Evolutionary conservation across 306 rosid species (phyloP).

Genomic region (Cyamopsis tetragonoloba): DNA sequence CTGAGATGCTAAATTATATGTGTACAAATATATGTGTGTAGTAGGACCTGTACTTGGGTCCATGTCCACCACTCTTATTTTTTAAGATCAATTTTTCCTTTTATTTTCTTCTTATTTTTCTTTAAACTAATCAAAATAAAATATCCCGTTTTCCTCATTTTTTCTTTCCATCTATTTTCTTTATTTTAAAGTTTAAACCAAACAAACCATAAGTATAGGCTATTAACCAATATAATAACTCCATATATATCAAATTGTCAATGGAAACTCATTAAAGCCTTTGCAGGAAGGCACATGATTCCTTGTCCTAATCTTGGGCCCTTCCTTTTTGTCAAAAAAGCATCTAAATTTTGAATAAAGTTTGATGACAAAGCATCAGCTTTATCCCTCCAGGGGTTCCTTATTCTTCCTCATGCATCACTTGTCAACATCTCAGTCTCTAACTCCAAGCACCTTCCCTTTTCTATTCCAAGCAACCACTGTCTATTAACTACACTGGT

Average conservation of each 20-base stretch:
- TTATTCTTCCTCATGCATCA: slow-evolving; percentile 34
- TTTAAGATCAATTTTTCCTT: too few relatives aligned
- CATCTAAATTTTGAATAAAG: slow-evolving; percentile 61
- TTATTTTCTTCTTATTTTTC: too few relatives aligned
- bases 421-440: slow-evolving; percentile 40
- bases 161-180: too few relatives aligned
- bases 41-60: background rate
- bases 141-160: too few relatives aligned
- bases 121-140: too few relatives aligned
- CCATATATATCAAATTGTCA: background rate
- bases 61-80: background rate
- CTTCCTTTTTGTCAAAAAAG: slow-evolving; percentile 51
- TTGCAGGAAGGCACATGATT: slow-evolving; percentile 58
- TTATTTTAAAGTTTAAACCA: too few relatives aligned
- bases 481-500: slow-evolving; percentile 4
- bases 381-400: slow-evolving; percentile 39
- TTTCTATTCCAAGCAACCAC: slow-evolving; percentile 29
- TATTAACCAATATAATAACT: background rate
- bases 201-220: background rate
- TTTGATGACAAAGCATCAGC: slow-evolving; percentile 50
- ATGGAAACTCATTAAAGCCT: slow-evolving; percentile 28
- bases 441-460: slow-evolving; percentile 27
- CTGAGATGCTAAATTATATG: background rate
- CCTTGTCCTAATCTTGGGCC: slow-evolving; percentile 36
- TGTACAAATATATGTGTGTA: background rate